Conservation (phyloP, 1,139 yeast genomes). For the Debaryomycetaceae sp. region DNA sequence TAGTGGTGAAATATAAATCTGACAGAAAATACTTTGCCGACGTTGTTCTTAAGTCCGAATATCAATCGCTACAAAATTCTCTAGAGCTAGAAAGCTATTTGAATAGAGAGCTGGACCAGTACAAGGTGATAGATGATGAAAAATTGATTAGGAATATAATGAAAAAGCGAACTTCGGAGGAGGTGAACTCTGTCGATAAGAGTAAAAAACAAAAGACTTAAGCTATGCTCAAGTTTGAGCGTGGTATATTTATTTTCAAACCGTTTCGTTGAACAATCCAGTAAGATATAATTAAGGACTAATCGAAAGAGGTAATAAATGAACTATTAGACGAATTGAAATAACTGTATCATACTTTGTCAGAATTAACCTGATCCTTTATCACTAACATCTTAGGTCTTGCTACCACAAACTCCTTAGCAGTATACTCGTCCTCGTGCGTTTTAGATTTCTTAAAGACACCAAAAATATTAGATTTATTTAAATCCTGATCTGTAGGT, state of each 20-base stretch:
- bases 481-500: neutral
- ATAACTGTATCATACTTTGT: neutral
- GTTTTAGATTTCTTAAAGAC: neutral
- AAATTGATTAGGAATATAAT: conserved; percentile 54
- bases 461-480: neutral
- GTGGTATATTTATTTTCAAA: too few relatives aligned
- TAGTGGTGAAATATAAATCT: conserved; percentile 8
- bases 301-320: too few relatives aligned
- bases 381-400: conserved; percentile 42
- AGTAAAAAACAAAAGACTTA: too few relatives aligned
- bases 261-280: too few relatives aligned
- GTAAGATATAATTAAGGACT: too few relatives aligned
- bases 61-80: conserved; percentile 44
- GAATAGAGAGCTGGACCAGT: conserved; percentile 19
- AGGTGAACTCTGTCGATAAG: too few relatives aligned
- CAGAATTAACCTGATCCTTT: conserved; percentile 6
- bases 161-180: conserved; percentile 37
- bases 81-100: conserved; percentile 29
- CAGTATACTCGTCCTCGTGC: neutral
- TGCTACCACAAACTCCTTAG: conserved; percentile 36
- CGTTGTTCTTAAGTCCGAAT: conserved; percentile 54
- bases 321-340: neutral
- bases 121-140: conserved; percentile 50
- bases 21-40: conserved; percentile 42
- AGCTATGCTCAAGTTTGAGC: too few relatives aligned